Evolutionary conservation across 176 grass and related monocot genomes (phyloP).

Genomic region (Musa acuminata): DNA sequence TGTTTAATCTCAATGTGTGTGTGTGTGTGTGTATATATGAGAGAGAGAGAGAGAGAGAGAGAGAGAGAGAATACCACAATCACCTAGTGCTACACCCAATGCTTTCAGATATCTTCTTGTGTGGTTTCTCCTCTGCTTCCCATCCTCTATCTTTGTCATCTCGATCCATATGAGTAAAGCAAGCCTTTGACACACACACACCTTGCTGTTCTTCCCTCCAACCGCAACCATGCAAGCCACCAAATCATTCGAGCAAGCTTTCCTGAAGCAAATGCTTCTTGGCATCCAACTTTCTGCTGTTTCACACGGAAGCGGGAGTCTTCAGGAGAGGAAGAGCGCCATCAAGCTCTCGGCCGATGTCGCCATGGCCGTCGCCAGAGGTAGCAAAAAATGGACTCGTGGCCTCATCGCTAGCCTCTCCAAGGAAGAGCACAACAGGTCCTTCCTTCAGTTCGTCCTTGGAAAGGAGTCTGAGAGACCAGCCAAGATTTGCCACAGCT

Average conservation of each 20-base stretch:
- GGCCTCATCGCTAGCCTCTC: conserved; percentile 7
- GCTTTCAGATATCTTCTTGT: too few relatives aligned
- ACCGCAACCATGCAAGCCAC: conserved; percentile 2
- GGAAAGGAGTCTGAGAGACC: conserved; percentile 1
- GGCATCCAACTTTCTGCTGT: neutral
- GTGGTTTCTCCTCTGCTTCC: too few relatives aligned
- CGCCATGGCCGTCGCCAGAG: conserved; percentile 19
- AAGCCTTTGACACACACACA: too few relatives aligned
- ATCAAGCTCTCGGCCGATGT: conserved; percentile 12
- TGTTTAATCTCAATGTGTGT: too few relatives aligned
- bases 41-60: too few relatives aligned
- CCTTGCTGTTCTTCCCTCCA: too few relatives aligned
- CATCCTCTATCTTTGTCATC: neutral
- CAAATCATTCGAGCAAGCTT: conserved; percentile 3
- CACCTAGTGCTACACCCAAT: too few relatives aligned
- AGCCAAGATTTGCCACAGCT: neutral
- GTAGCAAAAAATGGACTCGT: neutral
- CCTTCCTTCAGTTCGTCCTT: neutral
- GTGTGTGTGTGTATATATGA: too few relatives aligned
- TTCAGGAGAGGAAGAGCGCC: conserved; percentile 1
- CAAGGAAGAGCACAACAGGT: neutral
- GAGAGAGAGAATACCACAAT: too few relatives aligned
- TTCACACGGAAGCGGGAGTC: neutral
- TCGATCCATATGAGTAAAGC: too few relatives aligned
- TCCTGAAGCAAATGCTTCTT: conserved; percentile 11